These are phyloP conservation scores for Xylaria flabelliformis DNA, from an alignment of 495 filamentous ascomycete species.

Conservation along the genomic window DNA sequence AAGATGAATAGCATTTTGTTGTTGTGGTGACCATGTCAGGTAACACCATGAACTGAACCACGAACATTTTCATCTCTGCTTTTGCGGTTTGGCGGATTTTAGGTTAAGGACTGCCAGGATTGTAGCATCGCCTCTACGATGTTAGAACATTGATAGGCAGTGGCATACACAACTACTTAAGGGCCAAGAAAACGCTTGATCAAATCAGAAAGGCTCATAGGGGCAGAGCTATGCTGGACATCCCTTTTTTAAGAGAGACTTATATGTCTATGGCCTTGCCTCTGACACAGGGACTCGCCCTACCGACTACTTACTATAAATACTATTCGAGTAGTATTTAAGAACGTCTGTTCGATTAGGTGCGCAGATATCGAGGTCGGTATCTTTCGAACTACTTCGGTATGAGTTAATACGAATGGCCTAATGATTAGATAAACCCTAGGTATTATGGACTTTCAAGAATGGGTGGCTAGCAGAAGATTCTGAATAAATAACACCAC, in stretches of 20 bases:
- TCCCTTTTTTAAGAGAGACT: background rate
- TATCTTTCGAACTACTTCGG: background rate
- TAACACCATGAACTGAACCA: background rate
- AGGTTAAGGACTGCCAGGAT: background rate
- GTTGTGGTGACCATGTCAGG: background rate
- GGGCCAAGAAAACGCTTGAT: background rate
- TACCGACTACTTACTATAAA: background rate
- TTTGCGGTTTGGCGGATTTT: background rate
- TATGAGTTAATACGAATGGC: no score
- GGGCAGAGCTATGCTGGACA: background rate
- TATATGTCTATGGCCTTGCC: background rate
- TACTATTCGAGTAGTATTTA: background rate
- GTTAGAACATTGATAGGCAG: background rate
- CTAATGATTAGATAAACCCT: background rate
- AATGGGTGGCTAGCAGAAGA: background rate
- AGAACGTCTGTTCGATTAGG: background rate
- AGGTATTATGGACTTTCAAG: background rate
- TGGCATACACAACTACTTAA: background rate
- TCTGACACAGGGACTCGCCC: background rate
- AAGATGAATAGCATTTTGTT: constrained; percentile 3
- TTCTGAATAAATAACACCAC: background rate
- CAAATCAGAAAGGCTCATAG: background rate
- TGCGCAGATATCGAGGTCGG: background rate
- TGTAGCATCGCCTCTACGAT: background rate
- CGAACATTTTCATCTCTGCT: background rate